These are phyloP conservation scores for Incumbomyces lentus DNA, from an alignment of 2,329 filamentous ascomycete genomes.

Conservation along the genomic window DNA sequence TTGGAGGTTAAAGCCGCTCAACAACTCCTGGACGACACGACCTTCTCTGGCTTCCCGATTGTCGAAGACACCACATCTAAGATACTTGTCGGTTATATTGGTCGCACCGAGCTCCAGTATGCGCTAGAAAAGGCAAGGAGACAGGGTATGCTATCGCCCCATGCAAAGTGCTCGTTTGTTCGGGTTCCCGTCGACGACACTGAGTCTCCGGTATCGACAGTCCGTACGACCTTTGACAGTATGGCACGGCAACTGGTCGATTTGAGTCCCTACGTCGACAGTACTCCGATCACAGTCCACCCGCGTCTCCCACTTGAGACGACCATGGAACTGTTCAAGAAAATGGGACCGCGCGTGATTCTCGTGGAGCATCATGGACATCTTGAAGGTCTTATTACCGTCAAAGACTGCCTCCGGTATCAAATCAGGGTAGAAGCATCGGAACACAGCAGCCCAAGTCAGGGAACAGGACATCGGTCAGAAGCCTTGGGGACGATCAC, in stretches of 20 bases:
- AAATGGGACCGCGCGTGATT: slow-evolving; percentile 89
- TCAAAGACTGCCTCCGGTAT: slow-evolving; percentile 94
- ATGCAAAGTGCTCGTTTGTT: slow-evolving; percentile 64
- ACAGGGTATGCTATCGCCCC: slow-evolving; percentile 54
- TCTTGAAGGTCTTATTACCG: slow-evolving; percentile 76
- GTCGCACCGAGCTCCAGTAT: slow-evolving; percentile 81
- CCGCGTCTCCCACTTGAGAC: slow-evolving; percentile 87
- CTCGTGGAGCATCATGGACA: slow-evolving; percentile 82
- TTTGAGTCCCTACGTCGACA: slow-evolving; percentile 78
- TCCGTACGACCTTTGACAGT: slow-evolving; percentile 47
- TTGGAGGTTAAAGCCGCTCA: slow-evolving; percentile 69
- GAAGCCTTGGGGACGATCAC: slow-evolving; percentile 56
- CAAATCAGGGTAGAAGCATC: slow-evolving; percentile 92
- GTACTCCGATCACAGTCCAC: slow-evolving; percentile 81
- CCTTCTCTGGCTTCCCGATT: slow-evolving; percentile 87
- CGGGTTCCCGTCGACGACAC: slow-evolving; percentile 36
- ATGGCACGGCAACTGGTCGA: slow-evolving; percentile 56
- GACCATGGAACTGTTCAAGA: slow-evolving; percentile 97
- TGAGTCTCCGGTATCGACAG: slow-evolving; percentile 22
- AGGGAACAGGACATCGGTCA: slow-evolving; percentile 47
- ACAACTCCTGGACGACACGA: slow-evolving; percentile 61
- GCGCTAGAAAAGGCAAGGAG: slow-evolving; percentile 71
- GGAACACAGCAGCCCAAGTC: slow-evolving; percentile 43
- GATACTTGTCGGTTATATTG: slow-evolving; percentile 80
- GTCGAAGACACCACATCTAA: slow-evolving; percentile 62